A percentile compares a stretch with the other conserved stretches of the same genome.
Evolutionary conservation across 768 basidiomycete genomes (phyloP).

Genomic region (Rhizopogon vinicolor): DNA sequence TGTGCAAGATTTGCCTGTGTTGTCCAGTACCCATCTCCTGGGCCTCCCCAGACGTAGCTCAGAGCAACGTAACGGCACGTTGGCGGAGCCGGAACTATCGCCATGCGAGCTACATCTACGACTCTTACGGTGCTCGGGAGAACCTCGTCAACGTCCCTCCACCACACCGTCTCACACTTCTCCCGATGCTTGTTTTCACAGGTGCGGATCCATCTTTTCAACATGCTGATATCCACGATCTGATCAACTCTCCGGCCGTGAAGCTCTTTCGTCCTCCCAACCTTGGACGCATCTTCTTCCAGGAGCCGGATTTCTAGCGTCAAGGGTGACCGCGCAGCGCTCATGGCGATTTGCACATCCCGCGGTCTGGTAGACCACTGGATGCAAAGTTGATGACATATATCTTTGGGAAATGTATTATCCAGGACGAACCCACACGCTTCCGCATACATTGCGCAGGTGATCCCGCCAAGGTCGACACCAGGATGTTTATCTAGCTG

Average conservation of each 20-base stretch:
- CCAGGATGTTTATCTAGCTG: slow-evolving; percentile 11
- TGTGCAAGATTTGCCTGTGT: slow-evolving; percentile 1
- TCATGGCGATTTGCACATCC: no score
- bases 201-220: neutral
- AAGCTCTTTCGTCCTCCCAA: no score
- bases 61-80: slow-evolving; percentile 8
- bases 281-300: no score
- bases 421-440: neutral
- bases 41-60: slow-evolving; percentile 16
- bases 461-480: slow-evolving; percentile 2
- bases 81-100: neutral
- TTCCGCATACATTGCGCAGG: slow-evolving; percentile 4
- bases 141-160: neutral
- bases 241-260: no score
- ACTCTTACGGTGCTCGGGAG: neutral
- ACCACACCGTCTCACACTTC: neutral
- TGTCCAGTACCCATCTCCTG: neutral
- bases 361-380: neutral
- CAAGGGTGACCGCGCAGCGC: no score
- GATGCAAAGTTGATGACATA: slow-evolving; percentile 10
- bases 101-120: neutral
- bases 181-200: neutral
- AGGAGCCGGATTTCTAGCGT: no score
- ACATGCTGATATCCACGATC: neutral
- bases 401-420: neutral